These are phyloP conservation scores for Pseudocercospora macadamiae DNA, from an alignment of 2,329 filamentous ascomycete genomes.

Conservation along the genomic window DNA sequence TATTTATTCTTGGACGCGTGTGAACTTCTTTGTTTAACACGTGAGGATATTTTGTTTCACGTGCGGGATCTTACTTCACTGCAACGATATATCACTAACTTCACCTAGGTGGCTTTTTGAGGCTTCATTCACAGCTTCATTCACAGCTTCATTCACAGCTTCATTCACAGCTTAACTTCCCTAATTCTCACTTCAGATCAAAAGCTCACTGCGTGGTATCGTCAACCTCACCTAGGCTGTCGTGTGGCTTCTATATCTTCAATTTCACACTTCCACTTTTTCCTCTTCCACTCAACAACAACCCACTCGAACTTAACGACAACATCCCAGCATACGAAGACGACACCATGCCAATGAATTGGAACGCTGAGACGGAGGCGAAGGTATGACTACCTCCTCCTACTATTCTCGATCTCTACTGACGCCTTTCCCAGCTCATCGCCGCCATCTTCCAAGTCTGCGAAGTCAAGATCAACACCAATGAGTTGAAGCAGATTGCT, in stretches of 20 bases:
- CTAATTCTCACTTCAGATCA: too few relatives aligned
- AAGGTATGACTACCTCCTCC: constrained; percentile 29
- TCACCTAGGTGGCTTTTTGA: too few relatives aligned
- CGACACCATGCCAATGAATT: constrained; percentile 37
- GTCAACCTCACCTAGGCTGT: background rate
- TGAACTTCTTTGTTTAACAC: too few relatives aligned
- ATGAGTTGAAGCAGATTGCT: constrained; percentile 31
- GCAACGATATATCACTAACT: too few relatives aligned
- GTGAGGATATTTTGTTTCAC: too few relatives aligned
- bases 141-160: too few relatives aligned
- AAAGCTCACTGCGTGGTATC: too few relatives aligned
- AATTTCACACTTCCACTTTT: background rate
- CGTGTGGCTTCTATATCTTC: background rate
- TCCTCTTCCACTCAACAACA: background rate
- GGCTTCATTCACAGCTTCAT: too few relatives aligned
- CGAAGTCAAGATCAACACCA: constrained; percentile 34
- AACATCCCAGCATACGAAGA: background rate
- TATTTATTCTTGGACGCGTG: too few relatives aligned
- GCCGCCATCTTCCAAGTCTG: constrained; percentile 33
- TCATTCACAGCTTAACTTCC: too few relatives aligned
- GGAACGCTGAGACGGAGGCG: constrained; percentile 36
- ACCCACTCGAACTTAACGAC: background rate
- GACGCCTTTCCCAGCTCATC: constrained; percentile 28
- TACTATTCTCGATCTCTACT: too few relatives aligned
- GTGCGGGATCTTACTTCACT: too few relatives aligned